These are phyloP conservation scores for Hymenoscyphus salicellus DNA, from an alignment of 2,329 filamentous ascomycete species.

Conservation along the genomic window DNA sequence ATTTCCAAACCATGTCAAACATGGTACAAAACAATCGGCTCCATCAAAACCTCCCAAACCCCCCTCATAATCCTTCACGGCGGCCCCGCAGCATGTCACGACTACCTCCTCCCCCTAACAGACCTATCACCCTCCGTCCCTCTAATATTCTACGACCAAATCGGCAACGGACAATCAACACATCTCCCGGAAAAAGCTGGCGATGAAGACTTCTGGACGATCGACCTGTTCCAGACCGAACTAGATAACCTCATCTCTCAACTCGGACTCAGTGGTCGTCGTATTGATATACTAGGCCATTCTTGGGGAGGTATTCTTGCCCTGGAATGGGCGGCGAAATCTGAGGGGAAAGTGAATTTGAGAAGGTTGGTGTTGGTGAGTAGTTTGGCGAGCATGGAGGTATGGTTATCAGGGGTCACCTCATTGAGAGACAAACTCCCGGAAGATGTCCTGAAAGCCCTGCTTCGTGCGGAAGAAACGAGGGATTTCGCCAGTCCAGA, in stretches of 20 bases:
- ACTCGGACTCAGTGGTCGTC: slow-evolving; percentile 38
- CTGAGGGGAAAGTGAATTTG: neutral
- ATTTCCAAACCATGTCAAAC: neutral
- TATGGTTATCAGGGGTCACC: neutral
- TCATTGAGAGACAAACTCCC: slow-evolving; percentile 6
- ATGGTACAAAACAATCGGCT: neutral
- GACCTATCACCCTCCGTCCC: slow-evolving; percentile 35
- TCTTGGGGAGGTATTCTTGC: slow-evolving; percentile 8
- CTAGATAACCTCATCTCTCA: slow-evolving; percentile 46
- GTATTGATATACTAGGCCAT: slow-evolving; percentile 6
- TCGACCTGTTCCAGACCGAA: slow-evolving; percentile 47
- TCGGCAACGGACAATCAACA: slow-evolving; percentile 49
- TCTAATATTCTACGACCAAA: slow-evolving; percentile 53
- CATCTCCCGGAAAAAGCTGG: slow-evolving; percentile 46
- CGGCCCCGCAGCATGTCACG: neutral
- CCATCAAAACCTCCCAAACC: neutral
- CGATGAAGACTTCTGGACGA: slow-evolving; percentile 46
- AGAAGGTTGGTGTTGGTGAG: slow-evolving; percentile 9
- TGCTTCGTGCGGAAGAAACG: slow-evolving; percentile 16
- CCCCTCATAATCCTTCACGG: slow-evolving; percentile 5
- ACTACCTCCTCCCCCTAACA: slow-evolving; percentile 4
- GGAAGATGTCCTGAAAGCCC: slow-evolving; percentile 8
- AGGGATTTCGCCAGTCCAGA: slow-evolving; percentile 28
- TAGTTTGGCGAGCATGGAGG: slow-evolving; percentile 10
- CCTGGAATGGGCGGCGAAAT: slow-evolving; percentile 14